Base-by-base conservation (phyloP, 169 alveolate species). In the Cryptosporidium ubiquitum region DNA sequence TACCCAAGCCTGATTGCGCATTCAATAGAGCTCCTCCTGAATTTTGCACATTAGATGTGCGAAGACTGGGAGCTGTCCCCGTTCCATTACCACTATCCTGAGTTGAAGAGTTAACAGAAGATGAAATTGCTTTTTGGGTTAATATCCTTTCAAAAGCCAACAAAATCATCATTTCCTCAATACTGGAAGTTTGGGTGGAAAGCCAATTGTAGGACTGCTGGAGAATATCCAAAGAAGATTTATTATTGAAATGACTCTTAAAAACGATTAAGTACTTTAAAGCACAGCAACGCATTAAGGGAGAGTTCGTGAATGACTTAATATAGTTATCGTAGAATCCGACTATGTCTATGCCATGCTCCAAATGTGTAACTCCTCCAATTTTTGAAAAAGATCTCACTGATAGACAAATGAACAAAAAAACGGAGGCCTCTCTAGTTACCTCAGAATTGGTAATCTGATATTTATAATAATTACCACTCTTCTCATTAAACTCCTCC, bases 281-380 rank as follows among this genome's bases (percentile, higher is more conserved):
- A 31, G 89, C 73, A 44, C 89, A 79, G 40, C 89, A 79, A 47
- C 89, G 73, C 89, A 79, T 61, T 47, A 79, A 39, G 23, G 89
- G 75, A 44, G 89, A 58, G 39, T 10, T 61, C 5, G 89, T 61
- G 26, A 18, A 79, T 16, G 60, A 26, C 1, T 66, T 79, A 18
- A 79, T 79, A 39, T 79, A 79, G 29, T 39, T 58, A 10, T 79
- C 89, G 33, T 79, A 79, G 26, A 79, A 79, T 9, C 89, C 89
- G 35, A 79, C 89, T 10, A 79, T 10, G 55, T 79, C 89, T 23
- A 79, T 64, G 5, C 69, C 75, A 35, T 60, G 66, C 31, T 79
- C 79, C 26, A 79, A 37, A 9, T 79, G 51, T 23, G 79, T 42
- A 42, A 79, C 89, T 3, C 89, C 89, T 57, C 68, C 69, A 47